These are phyloP conservation scores for Margaritispora aquatica DNA, from an alignment of 495 filamentous ascomycete species.

Conservation along the genomic window DNA sequence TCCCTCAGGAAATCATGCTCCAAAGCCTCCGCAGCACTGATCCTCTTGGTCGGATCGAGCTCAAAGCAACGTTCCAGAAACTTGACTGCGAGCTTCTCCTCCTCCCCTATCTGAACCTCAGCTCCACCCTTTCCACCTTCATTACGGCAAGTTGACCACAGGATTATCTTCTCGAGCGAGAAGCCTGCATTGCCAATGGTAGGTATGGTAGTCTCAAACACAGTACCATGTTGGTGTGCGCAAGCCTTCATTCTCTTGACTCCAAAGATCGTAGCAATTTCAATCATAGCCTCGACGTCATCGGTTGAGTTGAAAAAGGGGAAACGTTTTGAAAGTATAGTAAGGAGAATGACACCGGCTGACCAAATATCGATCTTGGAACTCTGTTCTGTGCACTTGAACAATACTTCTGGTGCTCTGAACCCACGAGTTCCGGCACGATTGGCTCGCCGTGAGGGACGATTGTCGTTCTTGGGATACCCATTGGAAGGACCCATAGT, in stretches of 20 bases:
- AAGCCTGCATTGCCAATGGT: constrained; percentile 83
- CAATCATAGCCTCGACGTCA: constrained; percentile 93
- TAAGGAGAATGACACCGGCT: constrained; percentile 87
- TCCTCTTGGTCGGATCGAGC: constrained; percentile 62
- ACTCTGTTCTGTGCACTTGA: constrained; percentile 97
- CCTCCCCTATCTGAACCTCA: constrained; percentile 38
- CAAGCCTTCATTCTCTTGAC: constrained; percentile 69
- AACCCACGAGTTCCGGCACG: constrained; percentile 95
- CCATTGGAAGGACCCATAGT: constrained; percentile 50
- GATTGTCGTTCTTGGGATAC: constrained; percentile 79
- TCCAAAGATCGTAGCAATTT: constrained; percentile 96
- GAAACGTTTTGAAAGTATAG: constrained; percentile 82
- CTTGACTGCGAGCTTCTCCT: constrained; percentile 58
- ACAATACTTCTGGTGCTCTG: constrained; percentile 89
- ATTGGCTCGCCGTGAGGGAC: constrained; percentile 86
- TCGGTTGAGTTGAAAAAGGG: constrained; percentile 98
- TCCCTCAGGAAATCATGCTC: constrained; percentile 66
- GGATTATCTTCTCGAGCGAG: constrained; percentile 81
- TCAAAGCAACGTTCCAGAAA: constrained; percentile 68
- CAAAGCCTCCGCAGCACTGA: constrained; percentile 66
- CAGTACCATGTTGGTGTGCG: constrained; percentile 73
- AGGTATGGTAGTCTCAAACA: constrained; percentile 87
- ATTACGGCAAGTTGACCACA: constrained; percentile 74
- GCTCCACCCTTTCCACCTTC: constrained; percentile 37
- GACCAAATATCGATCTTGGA: constrained; percentile 97